Base-by-base conservation (phyloP, 768 basidiomycete species). In the Baorangia bicolor region DNA sequence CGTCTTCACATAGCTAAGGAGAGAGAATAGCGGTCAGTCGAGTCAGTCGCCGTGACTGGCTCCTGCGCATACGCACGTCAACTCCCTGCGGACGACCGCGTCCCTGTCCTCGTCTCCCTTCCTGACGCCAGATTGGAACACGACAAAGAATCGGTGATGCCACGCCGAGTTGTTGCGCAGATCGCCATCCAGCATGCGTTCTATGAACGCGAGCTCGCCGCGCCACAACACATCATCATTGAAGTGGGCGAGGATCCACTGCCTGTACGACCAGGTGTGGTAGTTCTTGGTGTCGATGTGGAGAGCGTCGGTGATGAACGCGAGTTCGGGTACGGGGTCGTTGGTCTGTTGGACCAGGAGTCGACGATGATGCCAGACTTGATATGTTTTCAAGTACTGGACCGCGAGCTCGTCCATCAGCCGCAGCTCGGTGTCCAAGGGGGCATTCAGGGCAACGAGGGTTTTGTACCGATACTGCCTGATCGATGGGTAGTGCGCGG, bases 381-480 rank as follows among this genome's bases (percentile, higher is more conserved):
- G 97, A 72, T 98, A 98, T 11, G 88, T 94, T 76, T 98, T 99
- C 66, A 98, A 80, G 71, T 87, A 87, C 61, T 80, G 79, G 60
- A 87, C 80, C 21, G 94, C 90, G 51, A 98, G 81, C 61, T 86
- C 86, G 74, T 97, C 91, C 86, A 97, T 94, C 33, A 96, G 77
- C 49, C 72, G 73, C 2, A 98, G 78, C 74, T 99, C 96, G 5
- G 71, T 77, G n/a, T 85, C 80, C 55, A 98, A 78, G 27, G 90
- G 79, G 4, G 82, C 73, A 10, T 86, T 70, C 56, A 91, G 71
- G 4, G 82, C 81, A 2, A 94, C 63, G 3, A 98, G 81, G 2
- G 93, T 95, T 66, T 89, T 84, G 72, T 94, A 94, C 42, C 96
- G 87, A 72, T 94, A 98, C 75, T 97, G 94, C 95, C 95, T 97